These are phyloP conservation scores for Nephelium lappaceum DNA, from an alignment of 345 rosid genomes.

Conservation along the genomic window DNA sequence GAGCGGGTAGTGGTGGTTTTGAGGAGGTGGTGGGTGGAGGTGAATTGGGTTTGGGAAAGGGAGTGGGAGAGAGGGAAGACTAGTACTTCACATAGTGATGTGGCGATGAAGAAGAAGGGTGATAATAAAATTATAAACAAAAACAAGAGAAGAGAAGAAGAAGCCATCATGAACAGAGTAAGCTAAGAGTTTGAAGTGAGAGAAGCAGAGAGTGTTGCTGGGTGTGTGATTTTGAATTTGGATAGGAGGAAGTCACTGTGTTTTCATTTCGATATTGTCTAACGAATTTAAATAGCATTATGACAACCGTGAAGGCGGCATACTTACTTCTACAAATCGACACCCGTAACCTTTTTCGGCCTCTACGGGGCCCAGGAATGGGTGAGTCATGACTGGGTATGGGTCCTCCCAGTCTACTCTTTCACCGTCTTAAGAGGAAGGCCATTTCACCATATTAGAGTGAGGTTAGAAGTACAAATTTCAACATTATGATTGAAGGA, in stretches of 20 bases:
- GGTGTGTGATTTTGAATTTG: not conserved
- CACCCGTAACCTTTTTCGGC: not conserved
- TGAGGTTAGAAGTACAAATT: too few relatives aligned
- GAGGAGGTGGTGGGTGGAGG: constrained; percentile 76
- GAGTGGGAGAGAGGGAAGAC: constrained; percentile 68
- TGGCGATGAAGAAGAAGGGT: constrained; percentile 27
- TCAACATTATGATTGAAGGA: too few relatives aligned
- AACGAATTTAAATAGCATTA: not conserved
- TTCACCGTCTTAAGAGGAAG: too few relatives aligned
- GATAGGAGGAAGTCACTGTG: too few relatives aligned
- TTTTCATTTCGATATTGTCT: too few relatives aligned
- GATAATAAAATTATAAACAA: constrained; percentile 33
- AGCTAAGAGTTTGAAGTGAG: not conserved
- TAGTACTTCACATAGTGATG: constrained; percentile 33
- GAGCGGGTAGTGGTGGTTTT: constrained; percentile 76
- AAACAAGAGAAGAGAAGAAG: constrained; percentile 28
- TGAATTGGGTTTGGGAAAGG: constrained; percentile 57
- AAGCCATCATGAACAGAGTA: constrained; percentile 32
- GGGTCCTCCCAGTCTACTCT: too few relatives aligned
- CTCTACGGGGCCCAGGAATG: too few relatives aligned
- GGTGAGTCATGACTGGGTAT: too few relatives aligned
- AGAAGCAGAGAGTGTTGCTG: not conserved
- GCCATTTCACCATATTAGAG: too few relatives aligned
- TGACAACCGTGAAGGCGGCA: not conserved
- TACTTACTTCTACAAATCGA: not conserved